Evolutionary conservation across 1,139 yeast species (phyloP).

Genomic region (Geotrichum histeridarum): DNA sequence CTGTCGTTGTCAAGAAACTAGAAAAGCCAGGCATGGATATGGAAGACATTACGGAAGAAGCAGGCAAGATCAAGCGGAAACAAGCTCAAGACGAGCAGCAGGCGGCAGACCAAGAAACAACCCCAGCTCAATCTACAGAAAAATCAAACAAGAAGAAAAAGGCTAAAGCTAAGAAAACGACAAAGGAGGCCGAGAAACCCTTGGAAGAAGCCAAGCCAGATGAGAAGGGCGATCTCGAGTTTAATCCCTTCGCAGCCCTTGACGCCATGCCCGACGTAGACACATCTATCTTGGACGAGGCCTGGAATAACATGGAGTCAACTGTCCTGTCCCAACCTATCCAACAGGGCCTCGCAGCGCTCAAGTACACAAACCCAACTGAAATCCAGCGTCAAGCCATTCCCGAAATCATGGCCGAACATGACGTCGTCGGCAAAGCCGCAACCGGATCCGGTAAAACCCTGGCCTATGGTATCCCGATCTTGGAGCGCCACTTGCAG

Average conservation of each 20-base stretch:
- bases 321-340: constrained; percentile 48
- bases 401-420: constrained; percentile 66
- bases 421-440: constrained; percentile 90
- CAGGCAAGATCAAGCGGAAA: constrained; percentile 25
- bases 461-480: constrained; percentile 92
- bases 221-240: constrained; percentile 21
- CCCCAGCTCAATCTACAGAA: neutral
- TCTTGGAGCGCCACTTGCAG: constrained; percentile 53
- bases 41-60: constrained; percentile 25
- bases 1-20: constrained; percentile 25
- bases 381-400: constrained; percentile 76
- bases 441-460: constrained; percentile 98
- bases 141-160: constrained; percentile 25
- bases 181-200: constrained; percentile 18
- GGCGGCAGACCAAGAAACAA: neutral
- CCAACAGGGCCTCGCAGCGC: constrained; percentile 52
- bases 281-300: constrained; percentile 26
- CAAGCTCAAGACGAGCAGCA: neutral
- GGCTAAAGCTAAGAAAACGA: constrained; percentile 23
- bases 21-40: constrained; percentile 15
- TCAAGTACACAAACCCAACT: constrained; percentile 70
- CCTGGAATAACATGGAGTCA: constrained; percentile 26
- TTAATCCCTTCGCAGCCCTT: constrained; percentile 18
- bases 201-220: constrained; percentile 14
- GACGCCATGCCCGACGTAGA: constrained; percentile 26